Conservation (phyloP, 306 rosid genomes). For the Pyrus bretschneideri region DNA sequence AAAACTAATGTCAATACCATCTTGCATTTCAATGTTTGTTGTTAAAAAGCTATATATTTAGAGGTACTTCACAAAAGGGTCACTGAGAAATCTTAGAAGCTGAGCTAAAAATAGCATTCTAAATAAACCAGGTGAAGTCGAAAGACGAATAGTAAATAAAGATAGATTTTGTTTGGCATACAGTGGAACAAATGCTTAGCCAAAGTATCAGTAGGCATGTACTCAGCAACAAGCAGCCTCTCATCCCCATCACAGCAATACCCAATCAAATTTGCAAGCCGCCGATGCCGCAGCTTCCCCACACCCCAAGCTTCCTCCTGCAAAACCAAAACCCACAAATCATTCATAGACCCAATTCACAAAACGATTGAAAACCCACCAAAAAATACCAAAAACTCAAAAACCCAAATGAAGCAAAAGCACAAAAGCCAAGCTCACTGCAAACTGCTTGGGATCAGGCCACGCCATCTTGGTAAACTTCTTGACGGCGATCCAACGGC, state of each 20-base stretch:
- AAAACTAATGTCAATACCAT: not conserved
- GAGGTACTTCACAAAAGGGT: not conserved
- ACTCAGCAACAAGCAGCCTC: conserved; percentile 94
- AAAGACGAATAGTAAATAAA: not conserved
- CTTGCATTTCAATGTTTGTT: not conserved
- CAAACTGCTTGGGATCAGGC: conserved; percentile 96
- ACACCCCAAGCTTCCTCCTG: conserved; percentile 91
- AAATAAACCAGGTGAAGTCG: not conserved
- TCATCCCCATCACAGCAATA: conserved; percentile 95
- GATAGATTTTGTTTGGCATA: conserved; percentile 17
- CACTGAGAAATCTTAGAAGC: not conserved
- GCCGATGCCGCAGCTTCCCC: conserved; percentile 68
- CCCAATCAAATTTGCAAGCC: conserved; percentile 89
- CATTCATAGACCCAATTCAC: not conserved
- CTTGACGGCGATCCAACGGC: conserved; percentile 89
- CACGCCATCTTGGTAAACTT: conserved; percentile 86
- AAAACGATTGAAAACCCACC: not conserved
- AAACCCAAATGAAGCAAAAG: not conserved
- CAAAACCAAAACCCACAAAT: conserved; percentile 5
- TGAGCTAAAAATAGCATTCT: not conserved
- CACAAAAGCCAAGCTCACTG: conserved; percentile 12
- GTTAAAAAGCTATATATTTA: not conserved
- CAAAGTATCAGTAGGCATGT: conserved; percentile 94
- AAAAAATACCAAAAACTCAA: not conserved
- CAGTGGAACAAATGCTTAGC: conserved; percentile 98